phyloP scores from a whole-genome alignment of 139 green algal genomes.

The Closterium sp. region DNA sequence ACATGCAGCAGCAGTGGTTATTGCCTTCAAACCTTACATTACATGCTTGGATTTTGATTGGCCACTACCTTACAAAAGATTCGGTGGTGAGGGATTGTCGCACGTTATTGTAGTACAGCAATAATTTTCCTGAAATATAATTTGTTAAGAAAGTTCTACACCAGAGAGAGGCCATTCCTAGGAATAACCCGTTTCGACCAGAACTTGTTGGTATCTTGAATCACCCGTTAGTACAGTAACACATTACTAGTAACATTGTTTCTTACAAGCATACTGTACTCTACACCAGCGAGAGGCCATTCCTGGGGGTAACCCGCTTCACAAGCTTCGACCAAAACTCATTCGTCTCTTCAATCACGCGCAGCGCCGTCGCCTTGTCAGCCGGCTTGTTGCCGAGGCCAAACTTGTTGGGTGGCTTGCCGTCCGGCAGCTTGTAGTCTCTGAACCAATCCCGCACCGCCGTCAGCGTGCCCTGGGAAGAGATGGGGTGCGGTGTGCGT shows the following conservation, averaged over 20 bases:
- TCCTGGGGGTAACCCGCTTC: not conserved
- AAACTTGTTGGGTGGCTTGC: constrained; percentile 93
- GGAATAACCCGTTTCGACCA: constrained; percentile 25
- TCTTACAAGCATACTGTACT: too few species aligned
- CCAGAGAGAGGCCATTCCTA: constrained; percentile 23
- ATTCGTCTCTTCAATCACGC: constrained; percentile 51
- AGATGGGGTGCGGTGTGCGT: too few species aligned
- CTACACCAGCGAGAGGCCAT: constrained; percentile 25
- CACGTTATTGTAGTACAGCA: too few species aligned
- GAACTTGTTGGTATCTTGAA: constrained; percentile 40
- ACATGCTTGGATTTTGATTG: too few species aligned
- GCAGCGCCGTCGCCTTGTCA: not conserved
- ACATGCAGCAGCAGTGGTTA: too few species aligned
- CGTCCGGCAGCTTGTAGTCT: constrained; percentile 98
- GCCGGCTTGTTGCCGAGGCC: constrained; percentile 65
- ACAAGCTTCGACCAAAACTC: constrained; percentile 45
- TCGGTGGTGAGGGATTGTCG: too few species aligned
- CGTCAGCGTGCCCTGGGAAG: constrained; percentile 74
- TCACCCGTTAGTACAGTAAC: too few species aligned
- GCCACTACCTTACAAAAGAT: too few species aligned
- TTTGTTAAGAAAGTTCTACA: too few species aligned
- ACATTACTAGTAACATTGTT: too few species aligned
- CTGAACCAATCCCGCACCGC: constrained; percentile 93
- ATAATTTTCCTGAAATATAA: too few species aligned
- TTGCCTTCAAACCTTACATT: too few species aligned